Evolutionary conservation across 352 stramenopile genomes (phyloP).

Genomic region (Globisporangium splendens): DNA sequence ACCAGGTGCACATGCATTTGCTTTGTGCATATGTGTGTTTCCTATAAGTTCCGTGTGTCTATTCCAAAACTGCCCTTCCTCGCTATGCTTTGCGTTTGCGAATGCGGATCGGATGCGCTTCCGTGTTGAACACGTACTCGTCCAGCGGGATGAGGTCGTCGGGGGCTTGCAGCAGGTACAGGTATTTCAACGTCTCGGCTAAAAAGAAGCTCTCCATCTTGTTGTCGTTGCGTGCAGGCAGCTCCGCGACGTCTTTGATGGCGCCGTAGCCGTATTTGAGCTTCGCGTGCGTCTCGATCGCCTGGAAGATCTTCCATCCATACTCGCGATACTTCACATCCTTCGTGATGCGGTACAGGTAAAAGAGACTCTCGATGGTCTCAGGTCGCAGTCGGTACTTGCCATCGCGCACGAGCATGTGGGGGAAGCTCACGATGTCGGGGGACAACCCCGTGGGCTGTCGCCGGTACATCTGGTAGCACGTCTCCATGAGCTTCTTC

Average conservation of each 20-base stretch:
- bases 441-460: slow-evolving; percentile 91
- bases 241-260: slow-evolving; percentile 41
- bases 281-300: slow-evolving; percentile 92
- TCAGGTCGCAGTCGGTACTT: slow-evolving; percentile 96
- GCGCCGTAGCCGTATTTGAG: slow-evolving; percentile 87
- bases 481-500: slow-evolving; percentile 90
- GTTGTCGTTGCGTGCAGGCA: slow-evolving; percentile 80
- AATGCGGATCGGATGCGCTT: slow-evolving; percentile 91
- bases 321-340: slow-evolving; percentile 93
- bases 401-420: slow-evolving; percentile 47
- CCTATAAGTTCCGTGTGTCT: neutral
- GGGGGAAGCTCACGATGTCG: slow-evolving; percentile 90
- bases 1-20: too few species aligned
- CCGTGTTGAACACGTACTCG: slow-evolving; percentile 96
- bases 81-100: slow-evolving; percentile 10
- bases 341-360: slow-evolving; percentile 94
- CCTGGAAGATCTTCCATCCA: slow-evolving; percentile 94
- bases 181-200: slow-evolving; percentile 98
- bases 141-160: slow-evolving; percentile 86
- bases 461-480: slow-evolving; percentile 94
- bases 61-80: neutral
- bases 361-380: slow-evolving; percentile 95
- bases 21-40: neutral
- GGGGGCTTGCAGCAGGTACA: slow-evolving; percentile 92
- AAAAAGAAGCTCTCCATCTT: slow-evolving; percentile 99